Evolutionary conservation across 2,329 filamentous ascomycete genomes (phyloP), one percentile per base, ranked within the genome.

Genomic region (Lasiodiplodia citricola): DNA sequence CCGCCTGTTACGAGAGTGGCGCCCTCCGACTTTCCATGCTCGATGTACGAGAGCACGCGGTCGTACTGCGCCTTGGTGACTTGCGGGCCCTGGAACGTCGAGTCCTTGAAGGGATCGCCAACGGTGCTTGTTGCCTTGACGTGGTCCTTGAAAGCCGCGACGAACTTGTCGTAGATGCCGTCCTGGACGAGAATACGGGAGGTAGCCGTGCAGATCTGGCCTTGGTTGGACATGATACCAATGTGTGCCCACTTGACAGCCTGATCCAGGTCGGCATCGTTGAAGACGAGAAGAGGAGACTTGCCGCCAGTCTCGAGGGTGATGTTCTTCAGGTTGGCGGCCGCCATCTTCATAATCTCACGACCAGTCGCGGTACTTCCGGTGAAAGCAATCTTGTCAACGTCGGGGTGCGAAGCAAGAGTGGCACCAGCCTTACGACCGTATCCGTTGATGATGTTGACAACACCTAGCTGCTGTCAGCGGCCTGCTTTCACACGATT

Each of bases 41-140:
- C 81, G 65, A 91, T 83, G 70, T 89, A 84, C 14, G 80, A 76
- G 73, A 85, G 86, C 31, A 89, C 87, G 28, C 84, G 85, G 57
- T 90, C 86, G 74, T 84, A 91, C 76, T 92, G 90, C 84, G 88
- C 86, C 71, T 83, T 78, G 77, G 92, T 92, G 70, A 89, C 88
- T 2, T 91, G 78, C 0, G 90, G 90, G 0, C 88, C 86, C 68
- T 88, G 83, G 50, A 87, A 75, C 54, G 84, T 81, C 52, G 80
- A 80, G 47, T 69, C 68, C 18, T 69, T 41, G 47, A 69, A 69
- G 62, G 78, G 82, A 67, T 85, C 76, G 35, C 71, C 73, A 78
- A 69, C 75, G 75, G 51, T 77, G 68, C 73, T 84, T 54, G 81
- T 73, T 2, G 69, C 70, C 66, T 84, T 82, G 44, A 84, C 83